Percentiles rank a stretch among this genome's conserved stretches.
These are phyloP conservation scores for Trichosanthes cucumerina DNA, from an alignment of 306 rosid species.

Conservation along the genomic window DNA sequence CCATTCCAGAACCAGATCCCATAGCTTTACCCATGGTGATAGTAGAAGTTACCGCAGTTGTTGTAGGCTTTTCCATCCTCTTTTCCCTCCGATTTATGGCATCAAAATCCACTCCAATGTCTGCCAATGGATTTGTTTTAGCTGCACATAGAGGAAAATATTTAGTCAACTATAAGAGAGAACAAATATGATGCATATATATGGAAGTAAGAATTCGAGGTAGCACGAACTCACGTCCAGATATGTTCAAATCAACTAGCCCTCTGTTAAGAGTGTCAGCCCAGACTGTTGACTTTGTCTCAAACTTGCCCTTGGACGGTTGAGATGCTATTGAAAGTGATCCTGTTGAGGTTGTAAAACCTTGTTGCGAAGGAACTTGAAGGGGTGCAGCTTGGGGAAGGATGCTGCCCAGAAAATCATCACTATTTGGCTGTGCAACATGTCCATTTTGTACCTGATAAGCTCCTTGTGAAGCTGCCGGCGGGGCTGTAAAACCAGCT, in stretches of 20 bases:
- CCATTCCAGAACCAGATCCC: slow-evolving; percentile 97
- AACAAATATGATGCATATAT: background rate
- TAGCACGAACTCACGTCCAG: slow-evolving; percentile 57
- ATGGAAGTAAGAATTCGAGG: background rate
- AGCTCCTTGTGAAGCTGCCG: slow-evolving; percentile 23
- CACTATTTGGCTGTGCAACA: slow-evolving; percentile 24
- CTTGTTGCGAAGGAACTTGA: slow-evolving; percentile 33
- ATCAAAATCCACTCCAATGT: slow-evolving; percentile 92
- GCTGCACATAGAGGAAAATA: slow-evolving; percentile 46
- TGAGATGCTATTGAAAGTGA: slow-evolving; percentile 40
- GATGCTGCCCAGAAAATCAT: slow-evolving; percentile 34
- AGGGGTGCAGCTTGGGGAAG: slow-evolving; percentile 31
- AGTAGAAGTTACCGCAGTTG: slow-evolving; percentile 55
- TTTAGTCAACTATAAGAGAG: slow-evolving; percentile 2
- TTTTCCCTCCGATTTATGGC: slow-evolving; percentile 87
- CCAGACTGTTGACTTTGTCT: slow-evolving; percentile 96
- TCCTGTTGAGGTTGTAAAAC: slow-evolving; percentile 29
- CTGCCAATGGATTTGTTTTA: slow-evolving; percentile 81
- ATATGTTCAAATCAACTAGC: slow-evolving; percentile 86
- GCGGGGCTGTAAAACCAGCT: slow-evolving; percentile 12
- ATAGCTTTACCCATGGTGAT: slow-evolving; percentile 93
- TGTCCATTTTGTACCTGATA: slow-evolving; percentile 36
- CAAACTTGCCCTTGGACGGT: slow-evolving; percentile 78
- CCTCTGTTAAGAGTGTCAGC: slow-evolving; percentile 94
- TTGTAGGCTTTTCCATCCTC: slow-evolving; percentile 88